Conservation (phyloP, 805 yeast species). For the Candida insectalens region DNA sequence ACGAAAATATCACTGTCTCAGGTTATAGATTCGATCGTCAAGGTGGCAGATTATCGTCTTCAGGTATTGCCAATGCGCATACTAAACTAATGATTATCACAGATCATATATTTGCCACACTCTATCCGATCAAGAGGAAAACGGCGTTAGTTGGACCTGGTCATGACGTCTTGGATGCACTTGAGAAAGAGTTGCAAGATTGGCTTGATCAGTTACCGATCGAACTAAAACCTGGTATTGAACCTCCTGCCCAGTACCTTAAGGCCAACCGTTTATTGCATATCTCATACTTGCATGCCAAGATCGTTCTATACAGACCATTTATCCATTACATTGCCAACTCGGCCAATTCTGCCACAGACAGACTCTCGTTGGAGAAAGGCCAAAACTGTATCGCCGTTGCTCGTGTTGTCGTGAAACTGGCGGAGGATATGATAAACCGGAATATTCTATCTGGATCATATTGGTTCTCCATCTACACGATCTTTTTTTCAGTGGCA, state of each 20-base stretch:
- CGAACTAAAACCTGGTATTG: slow-evolving; percentile 62
- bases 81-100: slow-evolving; percentile 65
- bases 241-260: slow-evolving; percentile 55
- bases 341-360: slow-evolving; percentile 21
- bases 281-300: slow-evolving; percentile 65
- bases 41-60: slow-evolving; percentile 51
- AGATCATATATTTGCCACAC: slow-evolving; percentile 57
- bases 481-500: slow-evolving; percentile 82
- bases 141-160: slow-evolving; percentile 11
- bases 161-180: slow-evolving; percentile 38
- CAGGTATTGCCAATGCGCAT: slow-evolving; percentile 80
- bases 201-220: slow-evolving; percentile 69
- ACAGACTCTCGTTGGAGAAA: slow-evolving; percentile 55
- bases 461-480: slow-evolving; percentile 86
- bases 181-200: slow-evolving; percentile 57
- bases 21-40: slow-evolving; percentile 34
- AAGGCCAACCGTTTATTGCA: slow-evolving; percentile 70
- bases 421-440: slow-evolving; percentile 73
- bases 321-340: slow-evolving; percentile 70
- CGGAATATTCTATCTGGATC: slow-evolving; percentile 69
- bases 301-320: slow-evolving; percentile 76
- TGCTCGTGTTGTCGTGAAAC: slow-evolving; percentile 70
- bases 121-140: slow-evolving; percentile 61
- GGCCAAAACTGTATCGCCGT: slow-evolving; percentile 80
- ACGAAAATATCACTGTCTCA: slow-evolving; percentile 69